phyloP scores from a whole-genome alignment of 208 protist genomes.

The Lotmaria passim region DNA sequence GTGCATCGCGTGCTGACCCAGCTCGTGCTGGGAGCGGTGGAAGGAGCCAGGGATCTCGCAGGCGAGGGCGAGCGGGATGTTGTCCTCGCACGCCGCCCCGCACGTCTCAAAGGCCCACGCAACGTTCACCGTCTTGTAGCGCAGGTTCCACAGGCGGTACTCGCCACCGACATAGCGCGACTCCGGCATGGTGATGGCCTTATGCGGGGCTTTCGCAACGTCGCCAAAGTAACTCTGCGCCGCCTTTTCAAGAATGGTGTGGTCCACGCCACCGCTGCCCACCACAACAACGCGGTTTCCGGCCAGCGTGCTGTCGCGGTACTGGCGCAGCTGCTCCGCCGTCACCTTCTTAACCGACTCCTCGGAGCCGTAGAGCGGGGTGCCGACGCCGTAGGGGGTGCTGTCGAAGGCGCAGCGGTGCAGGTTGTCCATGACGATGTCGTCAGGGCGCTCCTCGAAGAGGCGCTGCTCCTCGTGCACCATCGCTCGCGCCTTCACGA shows the following conservation, averaged over 20 bases:
- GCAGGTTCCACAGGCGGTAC: conserved; percentile 89
- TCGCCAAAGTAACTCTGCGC: conserved; percentile 92
- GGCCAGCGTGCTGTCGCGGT: conserved; percentile 93
- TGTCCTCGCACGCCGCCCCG: conserved; percentile 83
- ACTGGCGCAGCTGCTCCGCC: conserved; percentile 64
- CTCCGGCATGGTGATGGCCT: conserved; percentile 40
- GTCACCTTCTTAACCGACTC: conserved; percentile 92
- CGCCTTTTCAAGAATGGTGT: conserved; percentile 93
- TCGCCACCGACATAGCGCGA: conserved; percentile 85
- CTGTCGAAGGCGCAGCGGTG: conserved; percentile 93
- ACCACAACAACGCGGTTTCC: conserved; percentile 95
- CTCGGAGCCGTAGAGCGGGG: conserved; percentile 97
- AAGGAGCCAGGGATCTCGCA: conserved; percentile 89
- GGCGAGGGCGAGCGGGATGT: conserved; percentile 82
- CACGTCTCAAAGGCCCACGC: conserved; percentile 92
- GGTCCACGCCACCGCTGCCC: conserved; percentile 95
- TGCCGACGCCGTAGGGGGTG: conserved; percentile 88
- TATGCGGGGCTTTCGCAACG: conserved; percentile 44
- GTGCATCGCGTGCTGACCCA: conserved; percentile 88
- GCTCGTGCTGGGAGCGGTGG: conserved; percentile 89
- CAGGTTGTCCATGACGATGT: conserved; percentile 97
- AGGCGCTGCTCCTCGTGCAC: conserved; percentile 94
- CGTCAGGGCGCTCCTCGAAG: conserved; percentile 93
- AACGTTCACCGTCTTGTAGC: conserved; percentile 88
- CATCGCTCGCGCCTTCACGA: conserved; percentile 88